Conservation (phyloP, 441 rosid genomes). For the Populus hybrid region DNA sequence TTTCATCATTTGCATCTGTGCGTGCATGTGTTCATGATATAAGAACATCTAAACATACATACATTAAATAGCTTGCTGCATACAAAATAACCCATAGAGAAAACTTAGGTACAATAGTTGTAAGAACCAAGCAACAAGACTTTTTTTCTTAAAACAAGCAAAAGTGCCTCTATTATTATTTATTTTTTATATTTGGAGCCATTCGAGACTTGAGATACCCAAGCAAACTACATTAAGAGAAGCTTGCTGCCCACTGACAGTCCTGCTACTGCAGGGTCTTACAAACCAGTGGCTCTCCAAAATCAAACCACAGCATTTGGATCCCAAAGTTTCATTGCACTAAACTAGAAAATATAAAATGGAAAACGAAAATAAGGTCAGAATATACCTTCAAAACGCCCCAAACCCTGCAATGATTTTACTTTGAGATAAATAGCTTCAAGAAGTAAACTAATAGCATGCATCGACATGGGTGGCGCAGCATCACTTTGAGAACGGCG, state of each 20-base stretch:
- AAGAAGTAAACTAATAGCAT: conserved; percentile 64
- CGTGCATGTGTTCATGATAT: background rate
- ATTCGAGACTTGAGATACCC: background rate
- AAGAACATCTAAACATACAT: background rate
- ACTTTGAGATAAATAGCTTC: conserved; percentile 74
- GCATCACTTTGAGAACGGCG: conserved; percentile 56
- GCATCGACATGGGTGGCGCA: conserved; percentile 61
- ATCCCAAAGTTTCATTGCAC: background rate
- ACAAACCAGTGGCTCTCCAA: background rate
- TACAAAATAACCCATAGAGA: background rate
- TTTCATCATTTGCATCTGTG: background rate
- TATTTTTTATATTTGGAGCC: background rate
- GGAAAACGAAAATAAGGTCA: conserved; percentile 10
- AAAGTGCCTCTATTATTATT: background rate
- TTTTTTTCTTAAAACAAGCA: background rate
- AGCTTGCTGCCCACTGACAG: background rate
- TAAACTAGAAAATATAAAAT: background rate
- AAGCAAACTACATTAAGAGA: background rate
- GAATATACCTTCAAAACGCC: conserved; percentile 57
- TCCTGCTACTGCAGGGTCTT: background rate
- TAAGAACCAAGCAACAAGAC: background rate
- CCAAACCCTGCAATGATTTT: conserved; percentile 62
- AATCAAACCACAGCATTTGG: background rate
- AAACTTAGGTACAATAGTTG: background rate
- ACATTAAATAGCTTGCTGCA: background rate